Percentiles rank a stretch among this genome's conserved stretches.
Conservation (phyloP, 306 rosid species). For the Geum urbanum region DNA sequence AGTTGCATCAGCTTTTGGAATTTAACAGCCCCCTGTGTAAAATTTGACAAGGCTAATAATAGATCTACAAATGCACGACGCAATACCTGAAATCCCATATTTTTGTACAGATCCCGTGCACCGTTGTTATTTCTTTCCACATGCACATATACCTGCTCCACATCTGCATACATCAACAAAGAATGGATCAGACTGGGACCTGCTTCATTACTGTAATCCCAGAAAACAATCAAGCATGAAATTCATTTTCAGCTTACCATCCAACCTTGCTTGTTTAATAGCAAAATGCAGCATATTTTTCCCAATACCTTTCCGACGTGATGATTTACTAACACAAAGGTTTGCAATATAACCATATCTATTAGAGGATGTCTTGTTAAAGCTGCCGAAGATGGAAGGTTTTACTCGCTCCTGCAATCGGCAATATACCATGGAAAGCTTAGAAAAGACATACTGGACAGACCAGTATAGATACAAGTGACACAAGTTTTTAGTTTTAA, state of each 20-base stretch:
- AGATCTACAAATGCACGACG: slow-evolving; percentile 7
- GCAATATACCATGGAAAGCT: slow-evolving; percentile 9
- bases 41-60: background rate
- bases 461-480: slow-evolving; percentile 2
- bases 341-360: slow-evolving; percentile 82
- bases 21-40: background rate
- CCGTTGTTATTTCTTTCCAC: slow-evolving; percentile 54
- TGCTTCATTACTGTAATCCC: background rate
- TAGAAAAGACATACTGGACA: slow-evolving; percentile 22
- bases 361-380: slow-evolving; percentile 42
- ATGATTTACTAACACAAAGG: slow-evolving; percentile 66
- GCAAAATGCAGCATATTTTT: slow-evolving; percentile 82
- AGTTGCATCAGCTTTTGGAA: slow-evolving; percentile 24
- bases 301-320: slow-evolving; percentile 80
- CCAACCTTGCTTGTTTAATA: slow-evolving; percentile 51
- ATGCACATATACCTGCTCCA: slow-evolving; percentile 66
- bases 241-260: slow-evolving; percentile 42
- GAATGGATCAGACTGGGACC: slow-evolving; percentile 7
- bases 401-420: slow-evolving; percentile 58
- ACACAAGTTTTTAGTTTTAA: background rate
- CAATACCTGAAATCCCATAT: slow-evolving; percentile 80
- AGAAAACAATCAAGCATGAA: background rate
- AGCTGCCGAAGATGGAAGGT: slow-evolving; percentile 50
- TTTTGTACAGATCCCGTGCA: slow-evolving; percentile 59
- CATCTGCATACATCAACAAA: slow-evolving; percentile 42